A percentile compares a stretch with the other conserved stretches of the same genome.
Conservation (phyloP, 148 eudicot genomes). For the Suaeda aralocaspica region DNA sequence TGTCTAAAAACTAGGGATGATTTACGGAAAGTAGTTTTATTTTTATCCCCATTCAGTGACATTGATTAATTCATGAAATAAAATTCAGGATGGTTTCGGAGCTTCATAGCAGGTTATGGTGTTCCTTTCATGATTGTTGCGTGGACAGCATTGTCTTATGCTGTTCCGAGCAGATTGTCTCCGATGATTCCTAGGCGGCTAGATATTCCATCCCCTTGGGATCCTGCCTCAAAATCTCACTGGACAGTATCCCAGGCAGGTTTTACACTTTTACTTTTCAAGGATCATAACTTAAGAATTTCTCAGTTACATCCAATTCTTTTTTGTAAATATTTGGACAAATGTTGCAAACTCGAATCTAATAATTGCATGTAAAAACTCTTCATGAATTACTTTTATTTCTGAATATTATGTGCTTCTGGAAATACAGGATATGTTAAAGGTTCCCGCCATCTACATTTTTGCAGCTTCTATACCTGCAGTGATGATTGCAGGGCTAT, state of each 20-base stretch:
- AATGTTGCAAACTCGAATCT: not conserved
- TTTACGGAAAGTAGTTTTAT: too few species aligned
- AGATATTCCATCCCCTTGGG: conserved; percentile 76
- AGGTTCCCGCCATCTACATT: conserved; percentile 58
- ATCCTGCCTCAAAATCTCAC: conserved; percentile 54
- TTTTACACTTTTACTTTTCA: not conserved
- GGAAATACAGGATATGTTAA: conserved; percentile 63
- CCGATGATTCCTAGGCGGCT: conserved; percentile 78
- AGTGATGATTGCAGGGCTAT: conserved; percentile 85
- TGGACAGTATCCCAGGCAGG: conserved; percentile 73
- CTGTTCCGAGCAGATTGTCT: conserved; percentile 50
- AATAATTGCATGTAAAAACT: not conserved
- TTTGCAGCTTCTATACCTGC: conserved; percentile 76
- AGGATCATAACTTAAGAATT: not conserved
- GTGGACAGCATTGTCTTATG: conserved; percentile 75
- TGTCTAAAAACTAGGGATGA: too few species aligned
- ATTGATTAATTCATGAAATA: too few species aligned
- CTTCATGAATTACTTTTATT: not conserved
- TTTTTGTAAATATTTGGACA: not conserved
- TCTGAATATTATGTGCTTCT: not conserved
- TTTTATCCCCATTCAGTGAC: too few species aligned
- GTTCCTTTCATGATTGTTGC: conserved; percentile 67
- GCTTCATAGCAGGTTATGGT: conserved; percentile 83
- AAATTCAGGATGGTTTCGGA: conserved; percentile 56
- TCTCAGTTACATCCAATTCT: not conserved